Base-by-base conservation (phyloP, 768 basidiomycete genomes). In the Kwoniella bestiolae region DNA sequence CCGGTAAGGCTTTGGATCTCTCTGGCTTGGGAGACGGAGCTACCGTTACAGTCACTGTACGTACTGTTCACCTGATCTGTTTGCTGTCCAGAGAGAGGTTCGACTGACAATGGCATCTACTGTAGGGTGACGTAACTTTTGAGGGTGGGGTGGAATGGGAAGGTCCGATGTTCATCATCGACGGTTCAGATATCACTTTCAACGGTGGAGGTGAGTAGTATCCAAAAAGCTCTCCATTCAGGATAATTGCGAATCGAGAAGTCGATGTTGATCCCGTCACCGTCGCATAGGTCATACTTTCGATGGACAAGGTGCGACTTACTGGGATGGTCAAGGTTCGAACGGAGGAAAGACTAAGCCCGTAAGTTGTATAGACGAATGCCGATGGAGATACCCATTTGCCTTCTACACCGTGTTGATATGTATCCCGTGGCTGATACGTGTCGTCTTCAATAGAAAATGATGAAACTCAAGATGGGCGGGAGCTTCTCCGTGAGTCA, bases 271-370 rank as follows among this genome's bases (percentile, higher is more conserved):
- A 21, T 6, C 5, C 21, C 29, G 50, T 11, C 26, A 51, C 26
- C n/a, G 34, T 18, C 21, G 32, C 16, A 3, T 59, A 60, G 58
- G 58, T 11, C 58, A 60, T 38, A 60, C 58, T 1, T 60, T 60
- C 31, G 32, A 60, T 35, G 58, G 58, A 21, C 58, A 60, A 32
- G 58, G 58, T 34, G 47, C 18, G 1, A 50, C 11, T 3, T 60
- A 60, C n/a, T 60, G 58, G 58, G 58, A 60, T 28, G 58, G 58
- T 5, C 16, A 60, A 50, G 58, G 58, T 9, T 31, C 28, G 14
- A 60, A 60, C n/a, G 58, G 58, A 12, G 58, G 58, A 31, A 60
- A 60, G n/a, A 60, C 58, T n/a, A 60, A 60, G n/a, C 58, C 58
- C 11, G 58, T 58, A 16, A n/a, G 57, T 46, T 31, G n/a, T n/a